A percentile compares a stretch with the other conserved stretches of the same genome.
phyloP scores from a whole-genome alignment of 805 yeast genomes.

The Wickerhamiella azymoides region DNA sequence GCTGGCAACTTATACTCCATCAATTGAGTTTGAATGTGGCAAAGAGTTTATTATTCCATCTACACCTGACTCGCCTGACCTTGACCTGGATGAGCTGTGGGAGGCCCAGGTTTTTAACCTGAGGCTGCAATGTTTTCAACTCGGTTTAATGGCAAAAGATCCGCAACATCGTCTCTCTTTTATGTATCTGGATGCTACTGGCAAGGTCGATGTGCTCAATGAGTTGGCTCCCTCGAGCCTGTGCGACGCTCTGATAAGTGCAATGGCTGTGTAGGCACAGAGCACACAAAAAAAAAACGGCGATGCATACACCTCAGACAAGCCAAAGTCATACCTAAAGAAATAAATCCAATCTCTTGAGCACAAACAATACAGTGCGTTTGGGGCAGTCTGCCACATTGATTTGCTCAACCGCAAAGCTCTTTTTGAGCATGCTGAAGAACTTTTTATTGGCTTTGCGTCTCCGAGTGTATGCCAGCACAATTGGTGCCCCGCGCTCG shows the following conservation, averaged over 20 bases:
- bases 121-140: neutral
- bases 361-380: neutral
- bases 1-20: neutral
- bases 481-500: conserved; percentile 29
- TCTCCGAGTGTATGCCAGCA: conserved; percentile 43
- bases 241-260: neutral
- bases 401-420: conserved; percentile 23
- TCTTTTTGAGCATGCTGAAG: conserved; percentile 24
- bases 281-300: too few species aligned
- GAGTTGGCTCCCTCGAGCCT: neutral
- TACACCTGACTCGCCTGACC: neutral
- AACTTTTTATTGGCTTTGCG: conserved; percentile 33
- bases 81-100: neutral
- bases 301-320: too few species aligned
- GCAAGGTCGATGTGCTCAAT: neutral
- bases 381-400: conserved; percentile 18
- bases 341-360: neutral
- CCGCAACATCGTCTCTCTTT: neutral
- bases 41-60: neutral
- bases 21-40: neutral
- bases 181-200: neutral
- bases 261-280: too few species aligned
- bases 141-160: neutral
- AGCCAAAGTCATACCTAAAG: too few species aligned
- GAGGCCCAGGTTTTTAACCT: neutral